These are phyloP conservation scores for Radiomyces spectabilis DNA, from an alignment of 192 early-diverging fungal species.

Conservation along the genomic window DNA sequence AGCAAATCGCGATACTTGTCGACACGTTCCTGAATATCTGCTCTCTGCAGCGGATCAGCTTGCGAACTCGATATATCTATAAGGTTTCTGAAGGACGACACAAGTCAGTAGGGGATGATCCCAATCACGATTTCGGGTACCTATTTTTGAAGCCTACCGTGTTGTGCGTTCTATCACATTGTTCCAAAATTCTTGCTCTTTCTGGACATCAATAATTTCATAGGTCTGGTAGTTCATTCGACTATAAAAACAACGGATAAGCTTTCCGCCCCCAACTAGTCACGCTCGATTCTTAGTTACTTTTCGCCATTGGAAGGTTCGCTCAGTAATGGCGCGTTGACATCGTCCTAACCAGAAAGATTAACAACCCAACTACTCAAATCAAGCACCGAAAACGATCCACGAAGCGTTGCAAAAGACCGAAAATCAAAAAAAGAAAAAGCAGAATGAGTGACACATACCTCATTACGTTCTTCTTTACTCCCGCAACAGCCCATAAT, in stretches of 20 bases:
- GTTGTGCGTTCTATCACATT: slow-evolving; percentile 11
- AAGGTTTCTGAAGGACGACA: slow-evolving; percentile 8
- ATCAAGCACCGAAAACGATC: too few species aligned
- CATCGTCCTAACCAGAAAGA: not conserved
- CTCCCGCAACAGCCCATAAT: slow-evolving; percentile 9
- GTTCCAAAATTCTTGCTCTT: slow-evolving; percentile 22
- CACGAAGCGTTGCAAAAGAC: too few species aligned
- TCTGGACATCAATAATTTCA: slow-evolving; percentile 4
- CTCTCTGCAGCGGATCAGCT: slow-evolving; percentile 12
- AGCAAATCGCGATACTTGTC: slow-evolving; percentile 10
- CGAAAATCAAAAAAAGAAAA: too few species aligned
- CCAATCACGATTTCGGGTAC: too few species aligned
- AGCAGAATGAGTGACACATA: not conserved
- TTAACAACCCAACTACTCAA: too few species aligned
- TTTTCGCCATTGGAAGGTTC: not conserved
- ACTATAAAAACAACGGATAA: not conserved
- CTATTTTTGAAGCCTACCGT: too few species aligned
- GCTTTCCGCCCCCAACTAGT: not conserved
- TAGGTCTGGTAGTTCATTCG: not conserved
- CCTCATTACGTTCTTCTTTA: slow-evolving; percentile 8
- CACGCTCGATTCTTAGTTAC: not conserved
- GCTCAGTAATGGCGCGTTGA: not conserved
- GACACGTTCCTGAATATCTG: slow-evolving; percentile 17
- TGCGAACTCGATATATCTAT: slow-evolving; percentile 19
- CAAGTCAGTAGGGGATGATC: too few species aligned